Percentiles rank a stretch among this genome's conserved stretches.
Conservation (phyloP, 2,329 filamentous ascomycete species). For the Lecanosticta acicola region DNA sequence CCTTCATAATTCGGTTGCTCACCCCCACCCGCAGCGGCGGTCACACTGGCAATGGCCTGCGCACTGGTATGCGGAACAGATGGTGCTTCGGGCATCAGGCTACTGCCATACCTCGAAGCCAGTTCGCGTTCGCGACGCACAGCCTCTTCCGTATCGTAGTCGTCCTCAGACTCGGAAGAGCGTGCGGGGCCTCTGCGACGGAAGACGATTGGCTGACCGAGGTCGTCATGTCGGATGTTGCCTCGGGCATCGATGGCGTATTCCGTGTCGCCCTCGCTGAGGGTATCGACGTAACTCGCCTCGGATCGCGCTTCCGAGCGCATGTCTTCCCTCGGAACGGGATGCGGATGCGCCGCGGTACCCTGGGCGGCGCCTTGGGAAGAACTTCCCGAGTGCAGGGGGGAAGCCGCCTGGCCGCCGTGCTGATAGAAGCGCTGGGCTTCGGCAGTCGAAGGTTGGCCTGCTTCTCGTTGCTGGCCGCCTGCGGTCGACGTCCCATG, state of each 20-base stretch:
- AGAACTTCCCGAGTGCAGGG: conserved; percentile 27
- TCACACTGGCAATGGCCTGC: conserved; percentile 30
- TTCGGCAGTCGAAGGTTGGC: conserved; percentile 12
- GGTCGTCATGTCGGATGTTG: conserved; percentile 56
- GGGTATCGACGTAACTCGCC: conserved; percentile 37
- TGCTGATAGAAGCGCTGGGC: conserved; percentile 44
- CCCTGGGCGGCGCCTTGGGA: conserved; percentile 9
- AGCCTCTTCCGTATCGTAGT: conserved; percentile 51
- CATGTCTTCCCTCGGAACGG: conserved; percentile 14
- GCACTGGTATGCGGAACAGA: conserved; percentile 28
- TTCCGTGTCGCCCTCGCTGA: conserved; percentile 65
- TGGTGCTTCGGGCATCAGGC: conserved; percentile 26
- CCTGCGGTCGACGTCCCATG: conserved; percentile 6
- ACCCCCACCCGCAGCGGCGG: conserved; percentile 17
- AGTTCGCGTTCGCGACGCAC: conserved; percentile 46
- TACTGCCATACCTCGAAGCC: conserved; percentile 39
- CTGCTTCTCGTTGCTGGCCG: conserved; percentile 3
- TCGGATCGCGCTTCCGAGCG: conserved; percentile 24
- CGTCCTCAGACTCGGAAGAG: conserved; percentile 39
- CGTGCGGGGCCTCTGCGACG: conserved; percentile 31
- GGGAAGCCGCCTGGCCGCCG: conserved; percentile 32
- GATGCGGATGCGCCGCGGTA: conserved; percentile 34
- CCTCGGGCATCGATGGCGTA: conserved; percentile 61
- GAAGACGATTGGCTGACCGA: conserved; percentile 55
- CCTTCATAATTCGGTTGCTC: conserved; percentile 31